phyloP scores from a whole-genome alignment of 352 stramenopile genomes.

The Pythium scleroteichum region DNA sequence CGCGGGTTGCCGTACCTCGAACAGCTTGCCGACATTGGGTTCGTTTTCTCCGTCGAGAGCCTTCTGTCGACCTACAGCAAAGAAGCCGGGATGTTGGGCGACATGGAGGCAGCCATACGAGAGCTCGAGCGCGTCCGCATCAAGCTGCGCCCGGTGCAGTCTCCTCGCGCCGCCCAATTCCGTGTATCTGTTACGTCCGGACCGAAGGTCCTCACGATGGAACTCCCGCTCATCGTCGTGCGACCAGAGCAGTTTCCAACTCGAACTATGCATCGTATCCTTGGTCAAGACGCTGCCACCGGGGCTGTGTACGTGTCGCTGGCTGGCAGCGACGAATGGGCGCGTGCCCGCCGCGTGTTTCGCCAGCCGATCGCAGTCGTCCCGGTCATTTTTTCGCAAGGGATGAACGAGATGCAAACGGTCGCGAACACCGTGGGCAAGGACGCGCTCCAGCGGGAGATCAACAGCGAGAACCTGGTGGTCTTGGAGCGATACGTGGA shows the following conservation, averaged over 20 bases:
- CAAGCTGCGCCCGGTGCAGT: constrained; percentile 69
- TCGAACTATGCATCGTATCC: constrained; percentile 71
- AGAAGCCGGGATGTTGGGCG: constrained; percentile 81
- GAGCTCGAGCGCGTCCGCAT: constrained; percentile 70
- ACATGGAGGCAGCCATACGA: constrained; percentile 81
- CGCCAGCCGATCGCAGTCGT: constrained; percentile 61
- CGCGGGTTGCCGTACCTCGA: constrained; percentile 68
- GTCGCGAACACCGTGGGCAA: constrained; percentile 88
- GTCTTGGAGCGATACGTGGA: constrained; percentile 60
- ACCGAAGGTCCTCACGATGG: constrained; percentile 59
- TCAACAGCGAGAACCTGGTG: constrained; percentile 75
- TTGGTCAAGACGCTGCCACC: constrained; percentile 72
- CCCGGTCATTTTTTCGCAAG: constrained; percentile 84
- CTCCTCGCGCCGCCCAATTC: constrained; percentile 59
- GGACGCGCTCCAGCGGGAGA: constrained; percentile 75
- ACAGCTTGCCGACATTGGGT: constrained; percentile 57
- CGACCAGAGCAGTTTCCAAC: constrained; percentile 25
- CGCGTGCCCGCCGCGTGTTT: constrained; percentile 63
- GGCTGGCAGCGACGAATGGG: constrained; percentile 41
- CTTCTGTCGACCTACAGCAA: constrained; percentile 86
- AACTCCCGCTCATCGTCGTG: constrained; percentile 72
- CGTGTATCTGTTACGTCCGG: constrained; percentile 71
- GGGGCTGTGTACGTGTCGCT: constrained; percentile 72
- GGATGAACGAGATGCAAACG: constrained; percentile 94
- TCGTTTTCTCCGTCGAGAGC: constrained; percentile 84